Evolutionary conservation across 2,329 filamentous ascomycete species (phyloP), one percentile per base, ranked within the genome.

Genomic region (Neofusicoccum ribis): DNA sequence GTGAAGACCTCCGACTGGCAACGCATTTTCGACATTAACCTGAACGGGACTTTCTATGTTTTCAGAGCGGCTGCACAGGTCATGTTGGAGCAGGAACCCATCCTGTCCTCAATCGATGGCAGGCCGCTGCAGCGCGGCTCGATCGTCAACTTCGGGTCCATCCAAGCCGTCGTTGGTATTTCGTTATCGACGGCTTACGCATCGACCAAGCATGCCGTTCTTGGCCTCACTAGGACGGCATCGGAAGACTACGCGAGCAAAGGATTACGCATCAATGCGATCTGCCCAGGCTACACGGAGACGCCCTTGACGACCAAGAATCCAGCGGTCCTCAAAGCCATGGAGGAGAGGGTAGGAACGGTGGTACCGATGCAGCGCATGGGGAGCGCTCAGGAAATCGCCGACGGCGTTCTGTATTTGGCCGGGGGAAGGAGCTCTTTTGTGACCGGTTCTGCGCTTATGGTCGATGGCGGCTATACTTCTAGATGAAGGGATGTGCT

Each of bases 1-100:
- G 74, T 74, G 0, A 69, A 73, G 15, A 78, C 76, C 0, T n/a
- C 67, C 15, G 71, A 81, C 54, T 83, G 78, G 78, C 71, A 79
- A 2, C 73, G 75, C 0, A 73, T 81, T 1, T 58, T 82, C 5
- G 76, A 79, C 56, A 72, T 82, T 61, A 83, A 83, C 52, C 67
- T 83, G 0, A 79, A 73, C 3, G 80, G 80, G 0, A 77, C 77
- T 2, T 81, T 83, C 65, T 79, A 76, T 65, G 73, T 82, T 2
- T 68, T 82, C 0, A 71, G 76, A 15, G 78, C 78, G 4, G 75
- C 76, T 0, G 77, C 78, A 11, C 70, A 74, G 37, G 76, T 82
- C 23, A 83, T 83, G 81, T 67, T 82, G 12, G 72, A 78, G 66
- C 81, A 83, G 67, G 76, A 80, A 0, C 77, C 72, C 0, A 79